Base-by-base conservation (phyloP, 257 asterid genomes). In the Galeopsis tetrahit region DNA sequence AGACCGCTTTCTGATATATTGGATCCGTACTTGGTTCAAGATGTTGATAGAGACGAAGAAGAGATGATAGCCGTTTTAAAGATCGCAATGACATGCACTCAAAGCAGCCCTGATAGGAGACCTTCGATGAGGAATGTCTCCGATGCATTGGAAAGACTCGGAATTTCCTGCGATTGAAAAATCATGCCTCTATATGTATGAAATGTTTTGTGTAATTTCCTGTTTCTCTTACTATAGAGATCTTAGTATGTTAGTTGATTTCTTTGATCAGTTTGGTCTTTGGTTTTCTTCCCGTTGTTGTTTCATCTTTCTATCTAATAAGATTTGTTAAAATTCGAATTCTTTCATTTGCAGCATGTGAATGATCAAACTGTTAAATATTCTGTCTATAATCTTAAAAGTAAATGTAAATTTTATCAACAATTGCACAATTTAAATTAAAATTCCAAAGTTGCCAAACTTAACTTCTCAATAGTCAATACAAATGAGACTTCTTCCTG, bases 71-170 rank as follows among this genome's bases (percentile, higher is more conserved):
- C 77, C 1, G 90, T 87, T 51, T 49, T 94, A 31, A 91, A 87
- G 88, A 82, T 94, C 38, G 92, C 97, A 13, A 83, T 89, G 91
- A 87, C 89, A 11, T 94, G 97, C 78, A 75, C 84, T 2, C 89
- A 88, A 7, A 71, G 82, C 40, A 85, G 82, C 72, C 97, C 97
- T 0, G 97, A 94, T 3, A 85, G 85, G 67, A 87, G 97, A 72
- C 97, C 97, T 35, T 77, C 95, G 1, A 88, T 87, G 95, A 88
- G 95, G 82, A 82, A 80, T 44, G 82, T 91, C 21, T 67, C 66
- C 1, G 97, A 89, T 44, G 82, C 87, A 4, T 51, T 94, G 59
- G 96, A 89, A 75, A 85, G 85, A 71, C 36, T 90, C 58, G 80
- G 32, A 44, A 36, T 60, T 57, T 21, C 28, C 0, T 21, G 28